These are phyloP conservation scores for Aspergillus sp. DNA, from an alignment of 2,329 filamentous ascomycete species.

Conservation along the genomic window DNA sequence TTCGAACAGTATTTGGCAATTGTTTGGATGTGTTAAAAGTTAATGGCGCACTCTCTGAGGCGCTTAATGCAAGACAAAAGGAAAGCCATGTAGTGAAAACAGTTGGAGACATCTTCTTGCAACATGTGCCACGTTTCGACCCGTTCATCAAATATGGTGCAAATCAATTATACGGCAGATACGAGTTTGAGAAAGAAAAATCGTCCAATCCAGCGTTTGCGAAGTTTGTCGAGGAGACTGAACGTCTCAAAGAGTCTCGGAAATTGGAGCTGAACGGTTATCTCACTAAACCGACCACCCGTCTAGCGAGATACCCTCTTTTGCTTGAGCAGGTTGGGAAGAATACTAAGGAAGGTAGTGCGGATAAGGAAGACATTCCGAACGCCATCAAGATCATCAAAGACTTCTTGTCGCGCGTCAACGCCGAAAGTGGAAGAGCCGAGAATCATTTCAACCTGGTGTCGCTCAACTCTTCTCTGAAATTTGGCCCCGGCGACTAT, in stretches of 20 bases:
- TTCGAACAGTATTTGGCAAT: constrained; percentile 93
- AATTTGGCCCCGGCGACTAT: constrained; percentile 84
- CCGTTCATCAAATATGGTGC: constrained; percentile 96
- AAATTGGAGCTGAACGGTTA: constrained; percentile 98
- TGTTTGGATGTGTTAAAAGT: constrained; percentile 92
- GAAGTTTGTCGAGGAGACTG: constrained; percentile 94
- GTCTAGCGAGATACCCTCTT: constrained; percentile 89
- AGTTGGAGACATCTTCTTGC: constrained; percentile 90
- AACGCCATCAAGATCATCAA: constrained; percentile 84
- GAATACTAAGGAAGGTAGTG: constrained; percentile 82
- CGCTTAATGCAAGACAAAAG: constrained; percentile 87
- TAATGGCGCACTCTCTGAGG: constrained; percentile 82
- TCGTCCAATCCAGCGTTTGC: constrained; percentile 79
- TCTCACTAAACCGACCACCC: constrained; percentile 93
- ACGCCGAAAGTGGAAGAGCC: constrained; percentile 91
- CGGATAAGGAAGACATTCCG: constrained; percentile 88
- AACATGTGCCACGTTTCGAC: constrained; percentile 87
- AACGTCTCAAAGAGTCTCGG: constrained; percentile 90
- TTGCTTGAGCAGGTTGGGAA: constrained; percentile 90
- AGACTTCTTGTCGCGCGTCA: constrained; percentile 83
- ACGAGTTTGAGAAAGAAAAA: constrained; percentile 96
- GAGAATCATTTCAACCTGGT: constrained; percentile 97
- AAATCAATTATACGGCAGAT: constrained; percentile 94
- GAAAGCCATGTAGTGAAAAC: constrained; percentile 84
- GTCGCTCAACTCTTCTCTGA: constrained; percentile 85